Percentiles rank a stretch among this genome's conserved stretches.
These are phyloP conservation scores for Arthroderma sp. DNA, from an alignment of 2,329 filamentous ascomycete species.

Conservation along the genomic window DNA sequence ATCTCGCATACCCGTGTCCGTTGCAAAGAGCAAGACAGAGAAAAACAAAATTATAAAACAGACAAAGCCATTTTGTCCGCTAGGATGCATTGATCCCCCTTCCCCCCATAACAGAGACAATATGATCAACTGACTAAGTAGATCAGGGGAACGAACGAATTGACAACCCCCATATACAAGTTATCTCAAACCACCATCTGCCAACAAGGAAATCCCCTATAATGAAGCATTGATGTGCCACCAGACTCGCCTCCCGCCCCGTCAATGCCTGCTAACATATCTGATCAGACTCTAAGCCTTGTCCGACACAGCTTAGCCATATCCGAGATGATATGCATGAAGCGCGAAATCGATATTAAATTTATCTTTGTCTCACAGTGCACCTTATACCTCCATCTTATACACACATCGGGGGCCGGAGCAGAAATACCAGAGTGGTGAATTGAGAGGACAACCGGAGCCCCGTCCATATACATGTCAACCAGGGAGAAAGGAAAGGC, in stretches of 20 bases:
- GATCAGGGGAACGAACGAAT: background rate
- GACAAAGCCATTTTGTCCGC: background rate
- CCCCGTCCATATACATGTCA: background rate
- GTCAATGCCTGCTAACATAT: background rate
- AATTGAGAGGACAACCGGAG: background rate
- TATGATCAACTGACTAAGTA: background rate
- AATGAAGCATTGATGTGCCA: background rate
- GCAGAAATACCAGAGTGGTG: background rate
- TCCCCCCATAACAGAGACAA: too few species aligned
- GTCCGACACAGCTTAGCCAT: background rate
- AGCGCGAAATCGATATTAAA: slow-evolving; percentile 7
- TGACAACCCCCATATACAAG: background rate
- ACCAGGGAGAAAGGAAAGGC: background rate
- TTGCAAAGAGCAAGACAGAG: background rate
- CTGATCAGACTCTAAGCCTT: background rate
- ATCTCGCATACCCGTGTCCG: background rate
- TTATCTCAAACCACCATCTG: background rate
- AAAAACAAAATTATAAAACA: background rate
- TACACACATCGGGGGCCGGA: background rate
- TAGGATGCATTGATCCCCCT: background rate
- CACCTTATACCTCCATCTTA: background rate
- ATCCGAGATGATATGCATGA: slow-evolving; percentile 7
- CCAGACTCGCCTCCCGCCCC: background rate
- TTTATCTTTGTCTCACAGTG: slow-evolving; percentile 10
- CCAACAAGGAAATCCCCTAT: background rate